Percentiles rank a stretch among this genome's conserved stretches.
Evolutionary conservation across 345 rosid genomes (phyloP).

Genomic region (Populus pruinosa): DNA sequence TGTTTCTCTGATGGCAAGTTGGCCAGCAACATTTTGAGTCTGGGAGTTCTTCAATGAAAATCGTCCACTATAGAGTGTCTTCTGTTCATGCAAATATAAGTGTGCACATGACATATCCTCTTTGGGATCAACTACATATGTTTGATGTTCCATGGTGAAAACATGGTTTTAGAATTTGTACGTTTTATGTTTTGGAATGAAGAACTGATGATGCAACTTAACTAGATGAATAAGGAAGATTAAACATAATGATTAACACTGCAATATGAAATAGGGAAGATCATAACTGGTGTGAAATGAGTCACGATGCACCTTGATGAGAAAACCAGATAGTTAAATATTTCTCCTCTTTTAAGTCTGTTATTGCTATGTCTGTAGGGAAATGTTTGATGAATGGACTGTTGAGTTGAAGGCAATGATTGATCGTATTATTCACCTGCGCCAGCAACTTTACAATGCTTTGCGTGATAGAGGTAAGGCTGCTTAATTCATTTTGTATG

Average conservation of each 20-base stretch:
- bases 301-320: not conserved
- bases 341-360: not conserved
- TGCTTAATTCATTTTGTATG: not conserved
- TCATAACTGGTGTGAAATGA: not conserved
- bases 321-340: not conserved
- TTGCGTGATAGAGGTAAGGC: conserved; percentile 46
- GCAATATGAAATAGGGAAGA: not conserved
- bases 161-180: not conserved
- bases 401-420: conserved; percentile 77
- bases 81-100: not conserved
- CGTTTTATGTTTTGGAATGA: not conserved
- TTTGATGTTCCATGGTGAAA: not conserved
- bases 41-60: not conserved
- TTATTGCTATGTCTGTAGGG: conserved; percentile 28
- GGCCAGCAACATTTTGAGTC: not conserved
- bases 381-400: conserved; percentile 69
- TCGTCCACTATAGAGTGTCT: not conserved
- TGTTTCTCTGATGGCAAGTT: not conserved
- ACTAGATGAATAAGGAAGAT: not conserved
- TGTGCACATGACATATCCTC: not conserved
- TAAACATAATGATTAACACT: no score
- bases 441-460: conserved; percentile 68
- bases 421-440: conserved; percentile 76
- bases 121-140: not conserved
- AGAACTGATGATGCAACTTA: not conserved